Base-by-base conservation (phyloP, 495 filamentous ascomycete genomes). In the Alectoria sarmentosa region DNA sequence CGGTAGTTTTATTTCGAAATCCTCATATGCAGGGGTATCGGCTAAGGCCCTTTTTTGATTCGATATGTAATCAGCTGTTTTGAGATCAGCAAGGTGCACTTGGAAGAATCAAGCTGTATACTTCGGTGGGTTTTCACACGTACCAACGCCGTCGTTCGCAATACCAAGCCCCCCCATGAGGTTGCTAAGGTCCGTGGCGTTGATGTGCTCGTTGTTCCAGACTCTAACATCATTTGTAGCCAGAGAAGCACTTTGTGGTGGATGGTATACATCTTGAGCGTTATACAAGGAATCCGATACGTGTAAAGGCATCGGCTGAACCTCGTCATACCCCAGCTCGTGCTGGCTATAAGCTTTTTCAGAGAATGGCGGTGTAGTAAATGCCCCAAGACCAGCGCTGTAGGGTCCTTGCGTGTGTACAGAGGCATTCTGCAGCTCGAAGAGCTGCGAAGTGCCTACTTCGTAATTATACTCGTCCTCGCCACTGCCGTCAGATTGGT, bases 141-240 rank as follows among this genome's bases (percentile, higher is more conserved):
- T 82, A 96, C 92, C 92, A 67, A 92, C 89, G 61, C 91, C 94
- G 41, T 82, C 87, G 68, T 93, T 89, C 62, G 96, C 87, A 72
- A 98, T 95, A 71, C 85, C 90, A 23, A 96, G 80, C 58, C 91
- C 89, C 23, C 93, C 92, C 60, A 94, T 78, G 41, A 90, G 86
- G 67, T 95, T 90, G 39, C 86, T 88, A 3, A 96, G 80, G 68
- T 90, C 84, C 41, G 86, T 82, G 55, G 87, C 83, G 30, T 83
- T 84, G 64, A 89, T 90, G 63, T 81, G 80, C 32, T 91, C 89
- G 60, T 81, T 80, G 46, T 59, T 42, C 70, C 70, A 72, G n/a
- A 32, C 38, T 19, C n/a, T 17, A 34, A 23, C 37, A 37, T 49
- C 57, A 4, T 59, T 42, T 26, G 32, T 60, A n/a, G 60, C 26